Conservation (phyloP, 1,139 yeast species). For the Yamadazyma atlantica region DNA sequence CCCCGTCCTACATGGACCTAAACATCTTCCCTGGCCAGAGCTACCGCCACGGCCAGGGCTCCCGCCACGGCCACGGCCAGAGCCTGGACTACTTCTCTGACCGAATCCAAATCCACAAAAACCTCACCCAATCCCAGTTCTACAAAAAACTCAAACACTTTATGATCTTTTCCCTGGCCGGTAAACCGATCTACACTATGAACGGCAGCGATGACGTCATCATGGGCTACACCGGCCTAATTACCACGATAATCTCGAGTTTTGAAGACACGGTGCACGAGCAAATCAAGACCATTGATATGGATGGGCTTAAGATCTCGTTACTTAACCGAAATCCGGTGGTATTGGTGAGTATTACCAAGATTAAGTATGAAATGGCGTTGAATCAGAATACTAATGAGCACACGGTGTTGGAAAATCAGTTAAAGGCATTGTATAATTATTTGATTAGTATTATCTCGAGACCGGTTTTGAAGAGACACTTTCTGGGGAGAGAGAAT, state of each 20-base stretch:
- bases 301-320: slow-evolving; percentile 48
- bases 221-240: slow-evolving; percentile 72
- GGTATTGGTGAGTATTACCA: slow-evolving; percentile 71
- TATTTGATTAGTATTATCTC: slow-evolving; percentile 82
- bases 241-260: slow-evolving; percentile 66
- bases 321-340: slow-evolving; percentile 69
- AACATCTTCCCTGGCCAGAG: slow-evolving; percentile 12
- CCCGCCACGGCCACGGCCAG: too few relatives aligned
- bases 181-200: slow-evolving; percentile 87
- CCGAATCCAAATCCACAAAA: slow-evolving; percentile 24
- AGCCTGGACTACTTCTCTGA: slow-evolving; percentile 17
- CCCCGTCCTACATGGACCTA: slow-evolving; percentile 10
- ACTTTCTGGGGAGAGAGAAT: slow-evolving; percentile 71
- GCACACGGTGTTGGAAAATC: slow-evolving; percentile 46
- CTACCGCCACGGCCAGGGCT: too few relatives aligned
- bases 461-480: slow-evolving; percentile 66
- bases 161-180: slow-evolving; percentile 84
- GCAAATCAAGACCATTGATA: slow-evolving; percentile 24
- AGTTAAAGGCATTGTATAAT: slow-evolving; percentile 71
- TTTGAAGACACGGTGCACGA: slow-evolving; percentile 46
- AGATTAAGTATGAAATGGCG: slow-evolving; percentile 33
- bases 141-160: slow-evolving; percentile 61
- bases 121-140: slow-evolving; percentile 27
- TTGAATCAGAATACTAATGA: slow-evolving; percentile 14
- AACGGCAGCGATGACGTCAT: slow-evolving; percentile 72